Evolutionary conservation across 345 rosid species (phyloP).

Genomic region (Bretschneidera sinensis): DNA sequence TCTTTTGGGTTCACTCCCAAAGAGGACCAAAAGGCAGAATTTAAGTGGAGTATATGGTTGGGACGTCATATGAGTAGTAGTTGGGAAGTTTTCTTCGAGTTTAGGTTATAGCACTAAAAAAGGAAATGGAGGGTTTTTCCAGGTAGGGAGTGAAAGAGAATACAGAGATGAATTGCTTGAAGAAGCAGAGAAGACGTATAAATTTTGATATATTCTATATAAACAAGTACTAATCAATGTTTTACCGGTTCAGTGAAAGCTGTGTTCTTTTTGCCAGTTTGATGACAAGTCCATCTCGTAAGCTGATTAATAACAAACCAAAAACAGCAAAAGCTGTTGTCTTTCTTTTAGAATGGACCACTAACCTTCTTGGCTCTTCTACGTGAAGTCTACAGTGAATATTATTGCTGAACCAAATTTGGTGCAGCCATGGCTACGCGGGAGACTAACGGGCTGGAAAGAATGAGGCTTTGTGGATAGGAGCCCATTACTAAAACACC

Average conservation of each 20-base stretch:
- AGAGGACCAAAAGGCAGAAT: constrained; percentile 20
- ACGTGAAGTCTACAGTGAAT: too few relatives aligned
- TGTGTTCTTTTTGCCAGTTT: constrained; percentile 44
- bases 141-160: constrained; percentile 32
- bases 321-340: too few relatives aligned
- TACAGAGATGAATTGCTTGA: constrained; percentile 54
- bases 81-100: constrained; percentile 66
- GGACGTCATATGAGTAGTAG: constrained; percentile 64
- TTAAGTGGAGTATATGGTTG: constrained; percentile 46
- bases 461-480: too few relatives aligned
- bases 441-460: too few relatives aligned
- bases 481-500: too few relatives aligned
- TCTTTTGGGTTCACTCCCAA: constrained; percentile 15
- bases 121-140: constrained; percentile 22
- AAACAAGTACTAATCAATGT: neutral
- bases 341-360: too few relatives aligned
- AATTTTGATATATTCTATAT: too few relatives aligned
- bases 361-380: too few relatives aligned
- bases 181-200: constrained; percentile 44
- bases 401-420: too few relatives aligned
- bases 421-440: too few relatives aligned
- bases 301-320: too few relatives aligned
- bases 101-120: constrained; percentile 33
- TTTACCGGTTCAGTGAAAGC: constrained; percentile 26
- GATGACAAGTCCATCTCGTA: constrained; percentile 38